phyloP scores from a whole-genome alignment of 2,329 filamentous ascomycete genomes.

The Hymenoscyphus salicellus region DNA sequence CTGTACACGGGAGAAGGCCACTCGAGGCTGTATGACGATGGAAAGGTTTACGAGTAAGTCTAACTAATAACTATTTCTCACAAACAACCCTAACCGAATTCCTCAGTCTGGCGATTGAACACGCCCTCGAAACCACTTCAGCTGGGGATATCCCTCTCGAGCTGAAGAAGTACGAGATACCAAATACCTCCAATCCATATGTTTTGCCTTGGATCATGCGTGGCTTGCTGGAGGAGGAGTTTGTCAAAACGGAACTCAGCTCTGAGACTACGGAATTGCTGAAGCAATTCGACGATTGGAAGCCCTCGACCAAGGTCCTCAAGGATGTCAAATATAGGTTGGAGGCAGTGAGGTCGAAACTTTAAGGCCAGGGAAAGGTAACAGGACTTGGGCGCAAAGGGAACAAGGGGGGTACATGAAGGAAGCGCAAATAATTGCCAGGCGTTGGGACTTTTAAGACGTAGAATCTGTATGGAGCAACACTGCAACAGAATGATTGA shows the following conservation, averaged over 20 bases:
- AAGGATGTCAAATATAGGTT: conserved; percentile 95
- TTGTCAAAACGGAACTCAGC: conserved; percentile 77
- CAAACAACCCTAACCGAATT: background rate
- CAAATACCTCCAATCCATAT: conserved; percentile 71
- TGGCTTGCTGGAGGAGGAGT: conserved; percentile 85
- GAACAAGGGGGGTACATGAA: background rate
- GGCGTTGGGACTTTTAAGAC: conserved; percentile 4
- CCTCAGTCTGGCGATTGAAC: conserved; percentile 62
- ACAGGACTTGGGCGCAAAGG: background rate
- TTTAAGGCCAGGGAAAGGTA: conserved; percentile 39
- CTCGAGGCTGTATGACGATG: conserved; percentile 87
- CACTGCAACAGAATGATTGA: conserved; percentile 10
- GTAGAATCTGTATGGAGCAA: conserved; percentile 6
- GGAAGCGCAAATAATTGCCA: conserved; percentile 1
- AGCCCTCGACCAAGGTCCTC: conserved; percentile 80
- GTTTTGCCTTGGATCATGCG: conserved; percentile 94
- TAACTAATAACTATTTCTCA: background rate
- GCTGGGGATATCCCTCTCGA: conserved; percentile 48
- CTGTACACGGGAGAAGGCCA: conserved; percentile 92
- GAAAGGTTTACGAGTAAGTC: conserved; percentile 72
- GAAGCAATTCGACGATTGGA: conserved; percentile 91
- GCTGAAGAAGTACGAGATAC: conserved; percentile 49
- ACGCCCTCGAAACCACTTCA: conserved; percentile 68
- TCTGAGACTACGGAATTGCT: conserved; percentile 76
- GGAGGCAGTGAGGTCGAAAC: conserved; percentile 84